Base-by-base conservation (phyloP, 2,329 filamentous ascomycete species). In the Fusarium falciforme region DNA sequence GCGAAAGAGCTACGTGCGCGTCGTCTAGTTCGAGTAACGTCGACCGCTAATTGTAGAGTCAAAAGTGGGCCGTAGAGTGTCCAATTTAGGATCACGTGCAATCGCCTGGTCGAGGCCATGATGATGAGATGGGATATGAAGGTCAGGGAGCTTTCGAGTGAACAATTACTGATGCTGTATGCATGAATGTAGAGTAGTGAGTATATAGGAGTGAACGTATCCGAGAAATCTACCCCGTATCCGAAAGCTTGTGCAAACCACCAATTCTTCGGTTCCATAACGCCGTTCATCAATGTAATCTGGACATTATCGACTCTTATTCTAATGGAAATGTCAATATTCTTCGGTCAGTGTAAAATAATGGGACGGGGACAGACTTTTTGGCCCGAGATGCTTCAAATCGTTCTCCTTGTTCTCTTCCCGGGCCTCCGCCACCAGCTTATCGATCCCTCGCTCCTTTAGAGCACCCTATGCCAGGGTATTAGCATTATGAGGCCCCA, bases 371-470 rank as follows among this genome's bases (percentile, higher is more conserved):
- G 5, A 74, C 82, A 78, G 75, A 85, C 83, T 85, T 76, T 84
- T 86, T 38, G 83, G 80, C n/a, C 82, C 81, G 66, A 86, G 80
- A 22, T 85, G 79, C 42, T 83, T 82, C 12, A 90, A 86, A 81
- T 98, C 96, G 72, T 94, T 96, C 76, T 98, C 96, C 78, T 91
- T 94, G 78, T 94, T 95, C 79, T 95, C 94, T 76, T 96, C 94
- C 69, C 95, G 89, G 20, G 96, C 96, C 78, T 98, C 96, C 9
- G 95, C 94, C 12, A 99, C 86, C 87, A 98, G 93, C 78, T 93
- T 94, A 83, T 98, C 95, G 80, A 99, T 97, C 66, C 96, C 96
- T 78, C 93, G 90, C 66, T 94, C 91, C 83, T 96, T 97, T 59
- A 99, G 87, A 4, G 93, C 95, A 85, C 91, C 69, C 73, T 79